phyloP scores from a whole-genome alignment of 306 rosid genomes.

The Dryas octopetala region DNA sequence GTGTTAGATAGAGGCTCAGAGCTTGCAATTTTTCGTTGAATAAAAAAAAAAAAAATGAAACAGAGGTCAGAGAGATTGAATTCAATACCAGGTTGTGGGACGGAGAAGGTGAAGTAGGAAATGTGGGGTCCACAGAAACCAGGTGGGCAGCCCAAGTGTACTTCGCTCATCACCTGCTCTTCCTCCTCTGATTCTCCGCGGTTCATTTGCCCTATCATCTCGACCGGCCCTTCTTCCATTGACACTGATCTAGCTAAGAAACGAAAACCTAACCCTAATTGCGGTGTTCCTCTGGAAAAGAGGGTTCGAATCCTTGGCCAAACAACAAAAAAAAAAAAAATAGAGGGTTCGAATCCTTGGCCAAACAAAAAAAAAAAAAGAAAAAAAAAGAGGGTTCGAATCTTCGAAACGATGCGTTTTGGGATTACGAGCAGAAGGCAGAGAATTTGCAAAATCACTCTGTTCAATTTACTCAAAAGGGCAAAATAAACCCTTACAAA shows the following conservation, averaged over 20 bases:
- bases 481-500: no score
- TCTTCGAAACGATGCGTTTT: background rate
- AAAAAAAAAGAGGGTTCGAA: background rate
- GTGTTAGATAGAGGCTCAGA: background rate
- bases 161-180: conserved; percentile 84
- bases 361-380: no score
- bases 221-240: conserved; percentile 17
- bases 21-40: background rate
- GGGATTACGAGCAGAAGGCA: background rate
- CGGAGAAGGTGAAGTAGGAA: conserved; percentile 62
- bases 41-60: background rate
- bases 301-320: background rate
- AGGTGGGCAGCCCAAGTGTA: conserved; percentile 85
- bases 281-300: background rate
- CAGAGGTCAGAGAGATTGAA: background rate
- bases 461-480: no score
- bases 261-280: background rate
- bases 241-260: background rate
- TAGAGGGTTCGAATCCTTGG: background rate
- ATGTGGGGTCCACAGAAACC: conserved; percentile 54
- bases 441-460: no score
- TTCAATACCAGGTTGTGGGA: conserved; percentile 31
- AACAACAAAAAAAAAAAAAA: no score
- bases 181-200: conserved; percentile 28
- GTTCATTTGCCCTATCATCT: background rate